Evolutionary conservation across 2,329 filamentous ascomycete species (phyloP), one percentile per base, ranked within the genome.

Genomic region (Trichoderma citrinoviride): DNA sequence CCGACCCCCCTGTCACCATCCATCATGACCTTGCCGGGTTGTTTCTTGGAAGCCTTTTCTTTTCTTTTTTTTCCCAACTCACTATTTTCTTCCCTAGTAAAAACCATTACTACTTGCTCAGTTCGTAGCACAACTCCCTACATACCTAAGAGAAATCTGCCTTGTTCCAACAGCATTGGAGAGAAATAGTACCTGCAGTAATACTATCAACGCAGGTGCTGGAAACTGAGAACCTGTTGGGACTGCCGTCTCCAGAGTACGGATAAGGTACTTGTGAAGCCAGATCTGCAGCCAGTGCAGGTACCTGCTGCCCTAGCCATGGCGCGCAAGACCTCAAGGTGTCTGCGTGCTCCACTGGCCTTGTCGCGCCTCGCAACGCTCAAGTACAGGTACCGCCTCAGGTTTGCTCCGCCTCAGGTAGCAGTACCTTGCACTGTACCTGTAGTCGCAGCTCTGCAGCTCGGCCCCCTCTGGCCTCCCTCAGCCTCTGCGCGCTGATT

Each of bases 401-500:
- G 33, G 33, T 14, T 21, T 19, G 50, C 44, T 47, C 55, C 21
- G 52, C 29, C 43, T 65, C 40, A 66, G 67, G 67, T 66, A 67
- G 64, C 53, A 65, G 65, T 66, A 37, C 33, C 12, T 4, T 3
- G 33, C 27, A 29, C 27, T 29, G 27, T 29, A 29, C 27, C 27
- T 29, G 27, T 29, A 62, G 63, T 67, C 66, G 54, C 65, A 68
- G 65, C 68, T 67, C 29, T 65, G 53, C 67, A 67, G 64, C 66
- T 65, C 47, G 56, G 60, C 37, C 47, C 57, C 64, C 64, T 63
- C 64, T 57, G 60, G 55, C 65, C 21, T 61, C 49, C 43, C 37
- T 44, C 49, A 44, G 47, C 60, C 63, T 61, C 64, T 66, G 67
- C 56, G 55, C 56, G 56, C 69, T 67, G 65, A 71, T 70, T 69